Base-by-base conservation (phyloP, 805 yeast genomes). In the Starmerella powellii region DNA sequence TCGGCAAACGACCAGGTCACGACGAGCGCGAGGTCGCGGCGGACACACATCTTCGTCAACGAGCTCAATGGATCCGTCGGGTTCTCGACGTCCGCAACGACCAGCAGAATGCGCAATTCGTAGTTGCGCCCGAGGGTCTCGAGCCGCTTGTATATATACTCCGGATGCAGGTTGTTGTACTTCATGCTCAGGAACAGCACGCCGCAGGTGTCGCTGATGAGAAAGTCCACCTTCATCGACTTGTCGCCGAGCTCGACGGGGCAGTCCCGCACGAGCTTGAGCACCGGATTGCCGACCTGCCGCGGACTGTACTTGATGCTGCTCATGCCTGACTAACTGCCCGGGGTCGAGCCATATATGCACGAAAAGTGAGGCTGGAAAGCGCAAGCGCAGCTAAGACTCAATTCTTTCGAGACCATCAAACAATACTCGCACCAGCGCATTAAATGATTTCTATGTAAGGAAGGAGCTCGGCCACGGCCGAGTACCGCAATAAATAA, bases 401-500 rank as follows among this genome's bases (percentile, higher is more conserved):
- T n/a, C n/a, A n/a, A n/a, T n/a, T n/a, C n/a, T n/a, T n/a, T n/a
- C n/a, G n/a, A n/a, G n/a, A n/a, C n/a, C n/a, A n/a, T n/a, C n/a
- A n/a, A n/a, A n/a, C n/a, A n/a, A n/a, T n/a, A n/a, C n/a, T n/a
- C n/a, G n/a, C n/a, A n/a, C n/a, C n/a, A n/a, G n/a, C n/a, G n/a
- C n/a, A 5, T 23, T 24, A 52, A 2, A 53, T 34, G 6, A 53
- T 29, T 37, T 51, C 55, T 5, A 53, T 43, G 16, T 28, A n/a
- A 8, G 46, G 50, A 18, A 35, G 38, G 16, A 47, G 34, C 4
- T 42, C 47, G 10, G 44, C 43, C 6, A 76, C 63, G 0, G 73
- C 71, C 4, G 70, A 68, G 61, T 84, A 87, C 41, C 82, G 67
- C 61, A 84, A 68, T 38, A 81, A 82, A 56, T 82, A 85, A 4